A percentile compares a stretch with the other conserved stretches of the same genome.
Conservation (phyloP, 1,284 basidiomycete genomes). For the Papiliotrema flavescens region DNA sequence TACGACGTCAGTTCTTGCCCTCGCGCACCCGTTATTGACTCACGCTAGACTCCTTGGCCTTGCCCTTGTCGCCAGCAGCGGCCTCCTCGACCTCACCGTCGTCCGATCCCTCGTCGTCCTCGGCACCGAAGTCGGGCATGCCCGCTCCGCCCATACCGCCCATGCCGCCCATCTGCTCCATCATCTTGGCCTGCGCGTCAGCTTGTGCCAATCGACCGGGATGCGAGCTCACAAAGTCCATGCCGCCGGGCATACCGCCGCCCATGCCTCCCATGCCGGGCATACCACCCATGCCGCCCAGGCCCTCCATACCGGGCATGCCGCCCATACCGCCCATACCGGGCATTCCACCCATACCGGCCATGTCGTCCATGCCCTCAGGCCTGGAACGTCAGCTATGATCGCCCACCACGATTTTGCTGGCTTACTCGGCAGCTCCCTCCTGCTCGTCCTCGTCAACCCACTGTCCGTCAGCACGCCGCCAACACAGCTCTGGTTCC, state of each 20-base stretch:
- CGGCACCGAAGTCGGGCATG: conserved; percentile 31
- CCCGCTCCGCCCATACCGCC: conserved; percentile 5
- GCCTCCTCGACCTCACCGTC: conserved; percentile 39
- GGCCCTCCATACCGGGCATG: conserved; percentile 44
- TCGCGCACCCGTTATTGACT: conserved; percentile 5
- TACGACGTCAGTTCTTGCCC: background rate
- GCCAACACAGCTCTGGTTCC: background rate
- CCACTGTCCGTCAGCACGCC: conserved; percentile 54
- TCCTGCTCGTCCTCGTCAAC: conserved; percentile 94
- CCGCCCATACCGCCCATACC: conserved; percentile 21
- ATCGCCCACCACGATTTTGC: background rate
- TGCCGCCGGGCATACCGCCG: conserved; percentile 48
- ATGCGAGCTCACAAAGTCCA: conserved; percentile 42
- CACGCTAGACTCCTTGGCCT: conserved; percentile 20
- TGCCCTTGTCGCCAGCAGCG: conserved; percentile 51
- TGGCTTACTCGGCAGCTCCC: conserved; percentile 50
- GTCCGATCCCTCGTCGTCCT: conserved; percentile 33
- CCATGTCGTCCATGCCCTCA: background rate
- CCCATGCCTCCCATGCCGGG: conserved; percentile 48
- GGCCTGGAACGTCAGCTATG: background rate
- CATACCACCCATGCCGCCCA: conserved; percentile 34
- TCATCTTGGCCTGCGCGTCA: conserved; percentile 36
- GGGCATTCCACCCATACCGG: conserved; percentile 8
- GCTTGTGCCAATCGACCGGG: background rate
- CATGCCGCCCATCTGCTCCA: conserved; percentile 48